Base-by-base conservation (phyloP, 768 basidiomycete genomes). In the Cubamyces sp. region DNA sequence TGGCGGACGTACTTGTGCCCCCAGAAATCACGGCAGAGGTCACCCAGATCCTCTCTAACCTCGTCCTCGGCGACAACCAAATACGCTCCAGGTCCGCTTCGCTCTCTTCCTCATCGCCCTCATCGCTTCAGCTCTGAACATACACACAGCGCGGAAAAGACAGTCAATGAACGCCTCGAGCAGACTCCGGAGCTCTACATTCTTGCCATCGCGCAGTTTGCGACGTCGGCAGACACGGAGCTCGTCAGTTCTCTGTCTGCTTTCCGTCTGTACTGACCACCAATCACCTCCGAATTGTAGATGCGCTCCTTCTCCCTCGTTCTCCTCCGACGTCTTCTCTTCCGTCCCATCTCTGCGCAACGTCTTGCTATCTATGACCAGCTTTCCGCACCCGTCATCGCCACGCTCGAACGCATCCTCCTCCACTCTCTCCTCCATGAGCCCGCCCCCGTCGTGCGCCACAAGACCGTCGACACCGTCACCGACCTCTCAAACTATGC, bases 231-330 rank as follows among this genome's bases (percentile, higher is more conserved):
- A 23, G 90, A 90, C 68, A 89, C 89, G 0, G 90, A 92, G 73
- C 87, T 91, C 75, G 91, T 91, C 67, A 73, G 88, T 81, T 37
- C 28, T 12, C 51, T 54, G 47, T 15, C 11, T 12, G 21, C 50
- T 43, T 7, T 54, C 43, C 30, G 9, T 42, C 19, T 14, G 28
- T 48, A 41, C 18, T 28, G 12, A 45, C 41, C 37, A 45, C 5
- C 37, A 51, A 15, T 51, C 34, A 18, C 21, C 12, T 26, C 55
- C 30, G 3, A 46, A 15, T 15, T 39, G 21, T 62, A 92, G 90
- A 93, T 93, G 91, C 86, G 91, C 28, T 90, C 89, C 0, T 92
- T 93, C 74, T 91, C 91, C 1, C 79, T 92, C 28, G 91, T 94
- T 11, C 83, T 93, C 30, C 82, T 92, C 28, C 85, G 92, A 9